Percentiles rank a stretch among this genome's conserved stretches.
Conservation (phyloP, 1,284 basidiomycete genomes). For the Vanrija pseudolonga region DNA sequence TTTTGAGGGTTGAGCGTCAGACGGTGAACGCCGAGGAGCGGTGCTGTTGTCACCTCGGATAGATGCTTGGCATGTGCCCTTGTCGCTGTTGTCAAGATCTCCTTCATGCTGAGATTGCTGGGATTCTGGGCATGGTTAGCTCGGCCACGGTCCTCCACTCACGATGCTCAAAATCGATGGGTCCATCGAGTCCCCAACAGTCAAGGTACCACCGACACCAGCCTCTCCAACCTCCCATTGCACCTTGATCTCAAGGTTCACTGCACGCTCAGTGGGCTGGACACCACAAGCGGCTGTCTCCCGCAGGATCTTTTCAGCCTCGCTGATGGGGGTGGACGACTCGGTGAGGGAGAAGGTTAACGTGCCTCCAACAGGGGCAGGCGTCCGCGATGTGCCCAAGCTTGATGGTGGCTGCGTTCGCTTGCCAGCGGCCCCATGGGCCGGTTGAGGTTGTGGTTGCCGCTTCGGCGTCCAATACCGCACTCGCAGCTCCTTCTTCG, state of each 20-base stretch:
- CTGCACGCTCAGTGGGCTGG: slow-evolving; percentile 23
- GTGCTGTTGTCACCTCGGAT: slow-evolving; percentile 21
- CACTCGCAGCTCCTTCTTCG: slow-evolving; percentile 26
- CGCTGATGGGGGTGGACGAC: slow-evolving; percentile 6
- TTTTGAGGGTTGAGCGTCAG: slow-evolving; percentile 29
- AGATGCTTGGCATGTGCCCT: slow-evolving; percentile 37
- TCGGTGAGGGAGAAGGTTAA: slow-evolving; percentile 30
- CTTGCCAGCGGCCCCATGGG: slow-evolving; percentile 20
- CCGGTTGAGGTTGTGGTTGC: slow-evolving; percentile 4
- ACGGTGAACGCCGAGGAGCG: slow-evolving; percentile 26
- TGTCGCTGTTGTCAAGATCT: slow-evolving; percentile 29
- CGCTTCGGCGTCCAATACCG: slow-evolving; percentile 37
- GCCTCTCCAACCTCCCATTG: slow-evolving; percentile 43
- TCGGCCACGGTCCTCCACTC: slow-evolving; percentile 5
- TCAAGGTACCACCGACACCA: slow-evolving; percentile 33
- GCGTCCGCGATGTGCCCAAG: slow-evolving; percentile 3
- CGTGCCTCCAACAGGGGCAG: slow-evolving; percentile 31
- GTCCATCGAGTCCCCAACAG: slow-evolving; percentile 34
- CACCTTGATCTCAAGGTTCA: slow-evolving; percentile 27
- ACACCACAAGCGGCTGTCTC: slow-evolving; percentile 15
- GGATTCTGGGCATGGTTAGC: slow-evolving; percentile 24
- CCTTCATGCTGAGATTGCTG: slow-evolving; percentile 26
- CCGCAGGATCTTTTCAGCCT: slow-evolving; percentile 19
- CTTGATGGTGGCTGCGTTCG: slow-evolving; percentile 11
- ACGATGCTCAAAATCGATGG: slow-evolving; percentile 24